phyloP scores from a whole-genome alignment of 1,284 basidiomycete species.

The Macrocystidia cucumis region DNA sequence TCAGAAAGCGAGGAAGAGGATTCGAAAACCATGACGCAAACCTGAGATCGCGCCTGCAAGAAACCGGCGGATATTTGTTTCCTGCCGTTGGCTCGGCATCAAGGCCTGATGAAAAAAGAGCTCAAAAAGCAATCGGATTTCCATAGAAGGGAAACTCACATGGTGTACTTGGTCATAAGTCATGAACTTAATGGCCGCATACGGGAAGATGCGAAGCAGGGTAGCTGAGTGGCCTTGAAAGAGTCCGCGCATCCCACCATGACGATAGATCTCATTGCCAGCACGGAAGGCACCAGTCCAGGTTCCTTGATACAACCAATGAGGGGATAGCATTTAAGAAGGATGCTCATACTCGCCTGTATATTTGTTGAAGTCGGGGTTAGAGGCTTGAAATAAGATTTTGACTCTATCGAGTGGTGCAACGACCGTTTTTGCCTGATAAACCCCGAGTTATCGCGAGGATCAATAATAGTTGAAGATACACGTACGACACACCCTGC shows the following conservation, averaged over 20 bases:
- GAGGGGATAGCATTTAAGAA: not conserved
- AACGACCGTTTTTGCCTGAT: slow-evolving; percentile 91
- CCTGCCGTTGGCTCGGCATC: slow-evolving; percentile 77
- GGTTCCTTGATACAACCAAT: slow-evolving; percentile 41
- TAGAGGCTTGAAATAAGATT: slow-evolving; percentile 97
- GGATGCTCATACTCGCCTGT: slow-evolving; percentile 48
- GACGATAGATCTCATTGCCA: slow-evolving; percentile 70
- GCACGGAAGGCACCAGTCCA: slow-evolving; percentile 87
- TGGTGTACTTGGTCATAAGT: slow-evolving; percentile 87
- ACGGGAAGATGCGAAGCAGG: slow-evolving; percentile 81
- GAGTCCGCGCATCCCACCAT: slow-evolving; percentile 73
- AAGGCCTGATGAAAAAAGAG: slow-evolving; percentile 36
- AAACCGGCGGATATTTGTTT: slow-evolving; percentile 84
- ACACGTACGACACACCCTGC: slow-evolving; percentile 86
- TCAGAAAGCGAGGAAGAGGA: too few relatives aligned
- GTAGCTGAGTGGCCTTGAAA: slow-evolving; percentile 97
- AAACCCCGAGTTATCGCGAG: slow-evolving; percentile 10
- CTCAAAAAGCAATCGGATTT: not conserved
- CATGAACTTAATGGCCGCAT: slow-evolving; percentile 98
- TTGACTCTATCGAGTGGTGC: slow-evolving; percentile 98
- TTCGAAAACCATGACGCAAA: too few relatives aligned
- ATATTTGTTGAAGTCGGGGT: slow-evolving; percentile 92
- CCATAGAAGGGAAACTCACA: slow-evolving; percentile 30
- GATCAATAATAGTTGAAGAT: slow-evolving; percentile 9
- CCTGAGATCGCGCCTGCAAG: slow-evolving; percentile 86